Percentiles rank a stretch among this genome's conserved stretches.
Conservation (phyloP, 2,329 filamentous ascomycete species). For the Camillea tinctor region DNA sequence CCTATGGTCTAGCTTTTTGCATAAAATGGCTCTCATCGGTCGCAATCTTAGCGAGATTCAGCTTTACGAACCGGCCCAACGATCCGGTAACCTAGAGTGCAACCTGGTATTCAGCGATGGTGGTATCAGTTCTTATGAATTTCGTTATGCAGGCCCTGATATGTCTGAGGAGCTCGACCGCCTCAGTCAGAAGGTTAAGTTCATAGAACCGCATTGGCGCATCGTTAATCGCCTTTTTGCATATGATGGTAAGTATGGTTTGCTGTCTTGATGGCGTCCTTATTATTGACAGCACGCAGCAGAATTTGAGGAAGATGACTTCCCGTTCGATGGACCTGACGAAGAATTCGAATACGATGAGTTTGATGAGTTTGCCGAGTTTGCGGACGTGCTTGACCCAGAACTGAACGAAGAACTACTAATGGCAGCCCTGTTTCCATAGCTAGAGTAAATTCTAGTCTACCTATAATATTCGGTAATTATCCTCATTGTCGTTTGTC, state of each 20-base stretch:
- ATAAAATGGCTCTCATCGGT: background rate
- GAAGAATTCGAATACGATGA: background rate
- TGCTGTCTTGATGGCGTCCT: background rate
- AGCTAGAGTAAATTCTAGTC: background rate
- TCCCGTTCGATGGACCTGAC: background rate
- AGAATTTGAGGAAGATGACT: background rate
- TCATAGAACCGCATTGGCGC: background rate
- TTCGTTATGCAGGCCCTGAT: slow-evolving; percentile 10
- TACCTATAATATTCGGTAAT: background rate
- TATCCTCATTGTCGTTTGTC: too few relatives aligned
- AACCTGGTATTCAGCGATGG: background rate
- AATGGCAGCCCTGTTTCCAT: background rate
- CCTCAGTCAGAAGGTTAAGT: background rate
- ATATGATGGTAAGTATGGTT: background rate
- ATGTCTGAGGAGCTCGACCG: slow-evolving; percentile 6
- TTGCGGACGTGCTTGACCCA: background rate
- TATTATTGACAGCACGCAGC: background rate
- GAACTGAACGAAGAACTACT: background rate
- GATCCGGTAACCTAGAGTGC: background rate
- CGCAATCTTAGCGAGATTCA: slow-evolving; percentile 4
- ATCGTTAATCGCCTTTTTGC: background rate
- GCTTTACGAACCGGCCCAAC: background rate
- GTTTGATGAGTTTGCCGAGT: background rate
- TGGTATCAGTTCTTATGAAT: background rate
- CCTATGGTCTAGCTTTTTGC: slow-evolving; percentile 1